phyloP scores from a whole-genome alignment of 495 filamentous ascomycete genomes.

The Neurospora pannonica region DNA sequence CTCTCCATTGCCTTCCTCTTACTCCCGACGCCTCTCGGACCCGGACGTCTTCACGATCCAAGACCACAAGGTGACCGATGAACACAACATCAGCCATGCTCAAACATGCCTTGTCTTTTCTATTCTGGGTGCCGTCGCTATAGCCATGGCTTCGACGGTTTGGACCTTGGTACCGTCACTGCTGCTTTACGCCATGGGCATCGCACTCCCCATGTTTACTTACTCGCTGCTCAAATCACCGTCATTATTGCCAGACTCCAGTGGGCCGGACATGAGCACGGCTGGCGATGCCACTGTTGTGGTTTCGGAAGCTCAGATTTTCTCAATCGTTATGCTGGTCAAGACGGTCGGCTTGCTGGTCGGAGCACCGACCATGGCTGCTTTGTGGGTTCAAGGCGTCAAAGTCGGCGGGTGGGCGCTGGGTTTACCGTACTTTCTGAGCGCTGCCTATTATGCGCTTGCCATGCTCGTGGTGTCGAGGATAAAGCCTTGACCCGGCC shows the following conservation, averaged over 20 bases:
- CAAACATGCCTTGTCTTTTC: conserved; percentile 28
- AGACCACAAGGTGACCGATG: conserved; percentile 11
- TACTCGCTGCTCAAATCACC: conserved; percentile 30
- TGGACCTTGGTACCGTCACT: conserved; percentile 28
- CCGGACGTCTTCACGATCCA: background rate
- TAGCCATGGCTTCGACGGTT: conserved; percentile 22
- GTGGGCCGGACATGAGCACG: background rate
- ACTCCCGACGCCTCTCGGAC: background rate
- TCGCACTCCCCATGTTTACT: conserved; percentile 36
- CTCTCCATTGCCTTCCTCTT: background rate
- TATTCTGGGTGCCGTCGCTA: conserved; percentile 29
- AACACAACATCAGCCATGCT: conserved; percentile 21
- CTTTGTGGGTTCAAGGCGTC: conserved; percentile 29
- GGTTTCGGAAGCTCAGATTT: conserved; percentile 25
- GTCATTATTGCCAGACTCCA: conserved; percentile 14
- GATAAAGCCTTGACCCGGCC: background rate
- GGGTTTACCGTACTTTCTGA: conserved; percentile 26
- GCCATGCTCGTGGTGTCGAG: conserved; percentile 10
- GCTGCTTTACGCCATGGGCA: conserved; percentile 33
- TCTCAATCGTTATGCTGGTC: conserved; percentile 39
- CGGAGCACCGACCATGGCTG: conserved; percentile 32
- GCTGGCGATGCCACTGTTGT: conserved; percentile 4
- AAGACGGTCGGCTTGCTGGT: conserved; percentile 33
- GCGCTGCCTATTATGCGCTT: conserved; percentile 23
- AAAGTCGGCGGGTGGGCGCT: conserved; percentile 10